Evolutionary conservation across 2,329 filamentous ascomycete species (phyloP), one percentile per base, ranked within the genome.

Genomic region (Fusarium domesticum): DNA sequence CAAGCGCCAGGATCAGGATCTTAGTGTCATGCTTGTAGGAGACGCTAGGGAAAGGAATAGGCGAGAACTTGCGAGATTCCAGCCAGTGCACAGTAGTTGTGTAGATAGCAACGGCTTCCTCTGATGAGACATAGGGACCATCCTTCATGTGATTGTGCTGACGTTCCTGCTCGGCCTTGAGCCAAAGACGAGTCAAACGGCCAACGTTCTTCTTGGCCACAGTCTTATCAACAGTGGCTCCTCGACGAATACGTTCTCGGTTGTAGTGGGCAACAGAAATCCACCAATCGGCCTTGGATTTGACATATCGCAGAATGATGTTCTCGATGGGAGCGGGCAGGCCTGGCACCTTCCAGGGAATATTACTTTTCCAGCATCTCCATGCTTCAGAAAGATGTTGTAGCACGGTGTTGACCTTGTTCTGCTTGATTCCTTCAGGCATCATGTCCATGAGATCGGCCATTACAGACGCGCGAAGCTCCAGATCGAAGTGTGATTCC

Each of bases 81-180:
- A 98, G 77, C 93, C 93, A 98, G 68, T 98, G 95, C 6, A 98
- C 93, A 48, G 93, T 96, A 0, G 93, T 97, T 0, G 93, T 98
- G 71, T 97, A 98, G 54, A 98, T 98, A 7, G 93, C 95, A 42
- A 98, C 95, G 51, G 91, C 93, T 69, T 98, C 93, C 68, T 98
- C 95, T 0, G 93, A 96, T 2, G 93, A 97, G 28, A 98, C 92
- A 53, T 98, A 98, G 1, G 93, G 93, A 3, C 93, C 93, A 60
- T 98, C 95, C 72, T 98, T 98, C 83, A 97, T 90, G 70, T 98
- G 96, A 64, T 98, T 98, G 75, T 98, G 93, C 66, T 98, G 93
- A 47, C 95, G 80, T 69, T 98, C 93, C 70, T 98, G 93, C 72
- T 98, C 93, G 17, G 93, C 87, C 75, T 98, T 98, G 48, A 98